Conservation (phyloP, 768 basidiomycete species). For the Chiua virens region DNA sequence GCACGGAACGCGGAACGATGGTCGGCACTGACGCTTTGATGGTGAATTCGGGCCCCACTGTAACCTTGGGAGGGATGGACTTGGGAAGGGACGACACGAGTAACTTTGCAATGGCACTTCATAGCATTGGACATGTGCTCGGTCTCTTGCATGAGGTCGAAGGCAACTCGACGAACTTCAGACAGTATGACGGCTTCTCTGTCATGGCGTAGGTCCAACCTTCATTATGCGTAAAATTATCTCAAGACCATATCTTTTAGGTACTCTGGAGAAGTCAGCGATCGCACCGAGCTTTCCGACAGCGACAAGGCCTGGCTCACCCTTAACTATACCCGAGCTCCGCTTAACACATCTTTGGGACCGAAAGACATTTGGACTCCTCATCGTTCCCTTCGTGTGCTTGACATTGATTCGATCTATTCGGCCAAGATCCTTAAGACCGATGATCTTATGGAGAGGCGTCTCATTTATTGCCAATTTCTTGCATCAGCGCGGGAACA, state of each 20-base stretch:
- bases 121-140: background rate
- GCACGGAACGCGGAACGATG: background rate
- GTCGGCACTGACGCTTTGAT: constrained; percentile 1
- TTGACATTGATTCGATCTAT: background rate
- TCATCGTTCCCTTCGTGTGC: background rate
- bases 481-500: too few relatives aligned
- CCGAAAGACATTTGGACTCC: background rate
- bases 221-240: background rate
- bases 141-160: background rate
- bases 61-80: background rate
- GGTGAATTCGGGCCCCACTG: background rate
- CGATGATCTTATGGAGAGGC: background rate
- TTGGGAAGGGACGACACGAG: background rate
- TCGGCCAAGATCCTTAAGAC: background rate
- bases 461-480: background rate
- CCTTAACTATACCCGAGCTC: background rate
- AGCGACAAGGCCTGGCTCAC: background rate
- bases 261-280: background rate
- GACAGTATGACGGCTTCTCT: background rate
- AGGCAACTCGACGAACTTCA: too few relatives aligned
- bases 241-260: too few relatives aligned
- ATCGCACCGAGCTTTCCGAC: background rate
- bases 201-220: background rate
- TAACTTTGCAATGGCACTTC: background rate
- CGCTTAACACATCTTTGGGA: background rate